Conservation (phyloP, 1,139 yeast species). For the Saccharomyces hybrid region DNA sequence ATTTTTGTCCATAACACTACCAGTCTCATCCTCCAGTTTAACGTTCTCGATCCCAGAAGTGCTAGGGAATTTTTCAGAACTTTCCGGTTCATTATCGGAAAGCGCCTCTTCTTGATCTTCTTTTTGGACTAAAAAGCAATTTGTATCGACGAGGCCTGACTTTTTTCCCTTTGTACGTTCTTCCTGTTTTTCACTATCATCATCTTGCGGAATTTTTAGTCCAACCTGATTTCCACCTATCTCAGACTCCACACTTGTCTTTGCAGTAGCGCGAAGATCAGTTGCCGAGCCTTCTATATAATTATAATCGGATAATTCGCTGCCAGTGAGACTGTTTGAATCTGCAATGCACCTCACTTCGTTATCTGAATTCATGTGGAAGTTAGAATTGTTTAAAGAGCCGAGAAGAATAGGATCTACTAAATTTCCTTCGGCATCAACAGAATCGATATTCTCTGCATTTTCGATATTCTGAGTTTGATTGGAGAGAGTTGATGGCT, state of each 20-base stretch:
- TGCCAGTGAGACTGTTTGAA: not conserved
- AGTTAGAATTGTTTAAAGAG: not conserved
- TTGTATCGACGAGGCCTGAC: not conserved
- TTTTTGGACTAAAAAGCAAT: not conserved
- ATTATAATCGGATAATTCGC: not conserved
- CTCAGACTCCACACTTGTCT: not conserved
- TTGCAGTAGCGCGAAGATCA: not conserved
- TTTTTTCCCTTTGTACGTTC: not conserved
- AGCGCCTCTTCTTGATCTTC: not conserved
- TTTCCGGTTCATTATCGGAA: not conserved
- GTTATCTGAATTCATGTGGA: not conserved
- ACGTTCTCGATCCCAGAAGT: not conserved
- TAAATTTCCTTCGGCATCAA: not conserved
- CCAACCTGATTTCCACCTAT: conserved; percentile 23
- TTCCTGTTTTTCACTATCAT: not conserved
- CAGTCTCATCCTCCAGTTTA: not conserved
- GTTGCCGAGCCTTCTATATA: not conserved
- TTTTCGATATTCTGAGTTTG: not conserved
- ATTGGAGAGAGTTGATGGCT: not conserved
- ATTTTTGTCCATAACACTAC: not conserved
- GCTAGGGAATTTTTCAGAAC: not conserved
- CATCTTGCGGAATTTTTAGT: not conserved
- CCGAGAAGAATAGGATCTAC: not conserved
- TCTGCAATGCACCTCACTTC: not conserved
- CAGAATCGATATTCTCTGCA: not conserved